Percentiles rank a stretch among this genome's conserved stretches.
Evolutionary conservation across 1,139 yeast species (phyloP).

Genomic region (Geotrichum siamense): DNA sequence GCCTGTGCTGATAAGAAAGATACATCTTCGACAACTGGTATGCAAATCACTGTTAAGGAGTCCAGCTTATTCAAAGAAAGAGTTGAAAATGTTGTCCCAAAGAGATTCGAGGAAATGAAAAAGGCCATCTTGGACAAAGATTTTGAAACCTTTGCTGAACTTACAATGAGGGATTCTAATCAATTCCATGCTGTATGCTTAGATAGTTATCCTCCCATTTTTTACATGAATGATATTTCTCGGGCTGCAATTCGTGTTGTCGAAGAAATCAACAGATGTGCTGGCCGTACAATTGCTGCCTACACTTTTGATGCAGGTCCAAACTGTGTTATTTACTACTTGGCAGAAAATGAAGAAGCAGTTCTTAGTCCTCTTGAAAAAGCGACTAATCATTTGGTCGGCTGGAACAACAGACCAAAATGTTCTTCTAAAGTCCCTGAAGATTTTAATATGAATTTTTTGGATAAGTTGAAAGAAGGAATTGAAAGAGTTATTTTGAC

Average conservation of each 20-base stretch:
- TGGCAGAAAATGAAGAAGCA: constrained; percentile 58
- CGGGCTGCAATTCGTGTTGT: constrained; percentile 76
- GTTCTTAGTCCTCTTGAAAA: constrained; percentile 40
- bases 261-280: constrained; percentile 61
- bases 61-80: constrained; percentile 80
- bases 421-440: constrained; percentile 37
- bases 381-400: constrained; percentile 51
- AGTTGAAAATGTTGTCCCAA: constrained; percentile 73
- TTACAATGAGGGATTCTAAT: constrained; percentile 94
- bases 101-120: constrained; percentile 76
- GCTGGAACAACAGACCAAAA: constrained; percentile 51
- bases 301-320: constrained; percentile 99
- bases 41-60: constrained; percentile 90
- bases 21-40: constrained; percentile 89
- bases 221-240: constrained; percentile 92
- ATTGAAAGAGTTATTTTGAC: constrained; percentile 79
- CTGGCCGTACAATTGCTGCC: constrained; percentile 70
- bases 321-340: constrained; percentile 90
- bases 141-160: constrained; percentile 72
- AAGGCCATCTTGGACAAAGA: constrained; percentile 61
- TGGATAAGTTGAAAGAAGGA: constrained; percentile 53
- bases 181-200: constrained; percentile 96
- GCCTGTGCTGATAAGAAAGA: constrained; percentile 92
- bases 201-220: constrained; percentile 93
- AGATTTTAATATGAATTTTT: constrained; percentile 38